Base-by-base conservation (phyloP, 2,329 filamentous ascomycete species). In the Ophiocordyceps unilateralis region DNA sequence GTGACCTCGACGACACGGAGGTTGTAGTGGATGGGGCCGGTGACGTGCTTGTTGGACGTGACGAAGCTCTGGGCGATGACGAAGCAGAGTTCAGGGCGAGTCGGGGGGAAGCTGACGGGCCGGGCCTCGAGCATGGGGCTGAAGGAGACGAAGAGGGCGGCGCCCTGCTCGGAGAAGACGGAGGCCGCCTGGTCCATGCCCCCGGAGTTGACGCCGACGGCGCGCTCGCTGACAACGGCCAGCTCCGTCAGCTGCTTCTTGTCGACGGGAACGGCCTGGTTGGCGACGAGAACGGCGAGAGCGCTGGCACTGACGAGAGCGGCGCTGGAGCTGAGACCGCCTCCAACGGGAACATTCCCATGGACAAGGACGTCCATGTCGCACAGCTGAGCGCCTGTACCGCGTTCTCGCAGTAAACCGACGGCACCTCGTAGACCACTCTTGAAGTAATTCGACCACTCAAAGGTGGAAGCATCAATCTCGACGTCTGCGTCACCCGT, bases 381-480 rank as follows among this genome's bases (percentile, higher is more conserved):
- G 44, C 49, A 51, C 2, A 85, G 81, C 38, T 68, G 69, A 56
- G 86, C 82, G 40, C 63, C 64, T 10, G 68, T 65, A 28, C 74
- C 74, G 24, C 70, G 56, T 58, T 81, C 81, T 57, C 76, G 72
- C 49, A 98, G 66, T 46, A 93, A 69, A 53, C 83, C 75, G 44
- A 94, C 64, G 1, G 89, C 89, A 24, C 88, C 91, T 30, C 76
- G 70, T 41, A 96, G 68, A 0, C 91, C 91, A 43, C 86, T 84
- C 66, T 91, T 93, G 75, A 98, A 96, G 70, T 98, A 98, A 60
- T 96, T 98, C 45, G 86, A 83, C 91, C 91, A 98, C 64, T 95
- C 87, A 50, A 93, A 83, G 51, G 81, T 74, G 17, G 77, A 78
- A 8, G 85, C 74, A 60, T 96, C 87, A 53, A 98, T 94, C 20